Base-by-base conservation (phyloP, 345 rosid genomes). In the Pistacia integerrima region DNA sequence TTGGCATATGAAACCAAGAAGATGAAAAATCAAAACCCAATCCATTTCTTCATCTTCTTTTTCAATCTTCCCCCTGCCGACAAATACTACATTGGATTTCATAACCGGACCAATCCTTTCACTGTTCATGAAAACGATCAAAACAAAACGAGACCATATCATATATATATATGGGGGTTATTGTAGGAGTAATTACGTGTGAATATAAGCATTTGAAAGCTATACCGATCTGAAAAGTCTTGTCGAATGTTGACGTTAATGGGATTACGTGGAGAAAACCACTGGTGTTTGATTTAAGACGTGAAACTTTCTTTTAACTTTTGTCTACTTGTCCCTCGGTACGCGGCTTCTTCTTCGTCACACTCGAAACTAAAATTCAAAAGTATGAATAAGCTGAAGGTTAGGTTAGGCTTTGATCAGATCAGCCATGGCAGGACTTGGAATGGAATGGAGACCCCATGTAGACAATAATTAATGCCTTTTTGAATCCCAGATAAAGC, bases 261-360 rank as follows among this genome's bases (percentile, higher is more conserved):
- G 49, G 69, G 16, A 9, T n/a, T 48, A 67, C 58, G 74, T 70
- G 64, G 74, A 44, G 20, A 70, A 70, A 36, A 71, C 48, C 64
- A 6, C 35, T 20, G 54, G 52, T 28, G 36, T 7, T 12, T 11
- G 28, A 38, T 30, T 38, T 2, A 38, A 38, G 41, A 38, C 41
- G 2, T 38, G 8, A 38, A 38, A 38, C 41, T 5, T 38, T 0
- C 41, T 38, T 38, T 38, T 38, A 38, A 38, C 41, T 22, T 28
- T 5, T 12, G 70, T 46, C 11, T 4, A 6, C 41, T 38, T 38
- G 0, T 20, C 16, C 33, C 8, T 18, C 33, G 12, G 8, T 4
- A 70, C 36, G 74, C 36, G 74, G 74, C 20, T 11, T 38, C 20
- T 56, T 20, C 6, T 56, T 70, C 46, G 6, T 5, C 8, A 6